Percentiles rank a stretch among this genome's conserved stretches.
phyloP scores from a whole-genome alignment of 1,139 yeast genomes.

The Kodamaea sp. region DNA sequence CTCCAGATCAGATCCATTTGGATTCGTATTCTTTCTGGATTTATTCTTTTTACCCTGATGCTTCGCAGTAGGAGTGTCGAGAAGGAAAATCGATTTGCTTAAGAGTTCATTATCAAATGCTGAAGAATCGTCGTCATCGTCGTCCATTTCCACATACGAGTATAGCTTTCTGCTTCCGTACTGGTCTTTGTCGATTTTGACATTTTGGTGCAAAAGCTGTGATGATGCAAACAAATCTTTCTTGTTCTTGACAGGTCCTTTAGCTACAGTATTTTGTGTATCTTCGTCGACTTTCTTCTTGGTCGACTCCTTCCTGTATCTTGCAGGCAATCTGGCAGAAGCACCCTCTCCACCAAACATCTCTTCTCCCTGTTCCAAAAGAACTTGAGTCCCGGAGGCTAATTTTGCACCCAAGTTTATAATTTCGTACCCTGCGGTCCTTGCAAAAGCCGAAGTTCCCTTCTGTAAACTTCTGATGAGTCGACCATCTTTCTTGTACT shows the following conservation, averaged over 20 bases:
- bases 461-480: slow-evolving; percentile 70
- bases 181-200: slow-evolving; percentile 20
- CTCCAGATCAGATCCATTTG: slow-evolving; percentile 14
- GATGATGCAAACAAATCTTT: slow-evolving; percentile 26
- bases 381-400: slow-evolving; percentile 85
- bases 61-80: slow-evolving; percentile 5
- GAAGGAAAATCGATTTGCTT: slow-evolving; percentile 15
- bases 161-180: slow-evolving; percentile 28
- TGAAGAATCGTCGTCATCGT: slow-evolving; percentile 26
- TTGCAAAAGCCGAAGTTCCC: slow-evolving; percentile 77
- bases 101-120: slow-evolving; percentile 12
- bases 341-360: slow-evolving; percentile 70
- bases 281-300: not conserved
- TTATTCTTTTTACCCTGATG: not conserved
- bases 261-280: not conserved
- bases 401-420: slow-evolving; percentile 80
- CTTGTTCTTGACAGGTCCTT: slow-evolving; percentile 1
- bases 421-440: slow-evolving; percentile 78
- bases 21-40: not conserved
- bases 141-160: slow-evolving; percentile 32
- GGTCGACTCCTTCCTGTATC: not conserved
- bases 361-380: slow-evolving; percentile 80
- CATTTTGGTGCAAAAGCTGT: slow-evolving; percentile 21
- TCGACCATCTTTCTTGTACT: slow-evolving; percentile 73
- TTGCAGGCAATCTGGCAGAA: slow-evolving; percentile 31